A percentile compares a stretch with the other conserved stretches of the same genome.
Evolutionary conservation across 2,329 filamentous ascomycete species (phyloP).

Genomic region (Clarireedia monteithiana): DNA sequence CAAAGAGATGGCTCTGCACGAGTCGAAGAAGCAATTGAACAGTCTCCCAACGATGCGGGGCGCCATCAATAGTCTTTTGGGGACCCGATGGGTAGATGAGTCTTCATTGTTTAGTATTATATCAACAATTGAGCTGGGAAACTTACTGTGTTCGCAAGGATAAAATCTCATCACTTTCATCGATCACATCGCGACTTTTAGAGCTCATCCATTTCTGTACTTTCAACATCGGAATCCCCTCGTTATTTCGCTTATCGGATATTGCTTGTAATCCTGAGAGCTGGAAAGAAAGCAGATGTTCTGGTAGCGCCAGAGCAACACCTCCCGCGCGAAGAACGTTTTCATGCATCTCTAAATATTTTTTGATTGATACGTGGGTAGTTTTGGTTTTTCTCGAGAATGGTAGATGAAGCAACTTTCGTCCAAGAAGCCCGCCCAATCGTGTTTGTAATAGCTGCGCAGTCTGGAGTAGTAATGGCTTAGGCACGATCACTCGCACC

Average conservation of each 20-base stretch:
- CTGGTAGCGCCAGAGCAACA: slow-evolving; percentile 42
- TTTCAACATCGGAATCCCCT: slow-evolving; percentile 37
- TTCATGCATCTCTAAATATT: slow-evolving; percentile 33
- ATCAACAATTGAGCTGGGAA: not conserved
- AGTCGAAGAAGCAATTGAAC: slow-evolving; percentile 26
- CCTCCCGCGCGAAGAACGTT: slow-evolving; percentile 31
- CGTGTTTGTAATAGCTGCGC: slow-evolving; percentile 37
- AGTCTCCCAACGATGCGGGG: slow-evolving; percentile 33
- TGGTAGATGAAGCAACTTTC: slow-evolving; percentile 37
- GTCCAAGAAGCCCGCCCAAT: slow-evolving; percentile 36
- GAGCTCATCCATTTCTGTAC: slow-evolving; percentile 37
- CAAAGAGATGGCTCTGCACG: slow-evolving; percentile 27
- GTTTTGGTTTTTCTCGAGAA: slow-evolving; percentile 39
- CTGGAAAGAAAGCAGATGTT: slow-evolving; percentile 47
- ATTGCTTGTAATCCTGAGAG: slow-evolving; percentile 42
- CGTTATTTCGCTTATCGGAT: slow-evolving; percentile 30
- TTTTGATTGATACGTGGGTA: slow-evolving; percentile 21
- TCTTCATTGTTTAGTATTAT: not conserved
- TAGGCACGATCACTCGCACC: slow-evolving; percentile 37
- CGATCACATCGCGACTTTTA: slow-evolving; percentile 41
- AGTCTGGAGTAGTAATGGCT: slow-evolving; percentile 38
- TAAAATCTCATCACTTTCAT: slow-evolving; percentile 40
- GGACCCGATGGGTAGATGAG: slow-evolving; percentile 35
- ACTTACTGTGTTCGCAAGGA: slow-evolving; percentile 30
- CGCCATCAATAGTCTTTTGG: slow-evolving; percentile 32